Percentiles rank a stretch among this genome's conserved stretches.
phyloP scores from a whole-genome alignment of 2,329 filamentous ascomycete species.

The Beauveria caledonica region DNA sequence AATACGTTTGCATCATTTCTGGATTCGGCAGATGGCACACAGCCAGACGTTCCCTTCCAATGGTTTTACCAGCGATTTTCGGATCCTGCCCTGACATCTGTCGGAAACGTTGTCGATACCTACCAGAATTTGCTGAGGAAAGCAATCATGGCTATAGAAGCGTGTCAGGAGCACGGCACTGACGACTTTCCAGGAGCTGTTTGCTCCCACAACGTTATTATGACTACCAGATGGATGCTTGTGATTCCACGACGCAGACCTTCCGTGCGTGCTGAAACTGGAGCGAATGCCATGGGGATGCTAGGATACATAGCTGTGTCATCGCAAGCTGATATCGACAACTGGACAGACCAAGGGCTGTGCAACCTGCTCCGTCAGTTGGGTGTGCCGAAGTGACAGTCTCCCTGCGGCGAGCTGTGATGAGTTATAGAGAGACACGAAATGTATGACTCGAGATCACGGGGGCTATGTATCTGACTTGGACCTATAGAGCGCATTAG shows the following conservation, averaged over 20 bases:
- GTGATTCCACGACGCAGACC: constrained; percentile 35
- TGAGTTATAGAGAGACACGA: neutral
- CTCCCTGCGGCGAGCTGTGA: neutral
- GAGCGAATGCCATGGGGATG: constrained; percentile 39
- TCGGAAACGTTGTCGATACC: constrained; percentile 13
- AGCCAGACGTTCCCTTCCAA: constrained; percentile 25
- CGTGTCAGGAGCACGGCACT: constrained; percentile 1
- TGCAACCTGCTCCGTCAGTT: neutral
- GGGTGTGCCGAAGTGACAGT: neutral
- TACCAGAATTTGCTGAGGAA: constrained; percentile 21
- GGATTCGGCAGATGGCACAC: constrained; percentile 9
- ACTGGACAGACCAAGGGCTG: constrained; percentile 2
- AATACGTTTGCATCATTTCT: constrained; percentile 22
- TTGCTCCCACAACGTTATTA: constrained; percentile 37
- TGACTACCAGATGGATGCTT: constrained; percentile 36
- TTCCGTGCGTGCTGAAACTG: constrained; percentile 24
- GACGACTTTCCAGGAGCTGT: constrained; percentile 10
- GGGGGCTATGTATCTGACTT: too few species aligned
- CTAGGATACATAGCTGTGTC: constrained; percentile 25
- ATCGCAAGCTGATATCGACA: constrained; percentile 7
- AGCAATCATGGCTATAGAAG: neutral
- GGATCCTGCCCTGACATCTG: neutral
- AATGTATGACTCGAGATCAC: neutral
- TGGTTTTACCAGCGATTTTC: constrained; percentile 22
- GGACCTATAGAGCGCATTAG: neutral